These are phyloP conservation scores for Pichia sp. DNA, from an alignment of 1,139 yeast species.

Conservation along the genomic window DNA sequence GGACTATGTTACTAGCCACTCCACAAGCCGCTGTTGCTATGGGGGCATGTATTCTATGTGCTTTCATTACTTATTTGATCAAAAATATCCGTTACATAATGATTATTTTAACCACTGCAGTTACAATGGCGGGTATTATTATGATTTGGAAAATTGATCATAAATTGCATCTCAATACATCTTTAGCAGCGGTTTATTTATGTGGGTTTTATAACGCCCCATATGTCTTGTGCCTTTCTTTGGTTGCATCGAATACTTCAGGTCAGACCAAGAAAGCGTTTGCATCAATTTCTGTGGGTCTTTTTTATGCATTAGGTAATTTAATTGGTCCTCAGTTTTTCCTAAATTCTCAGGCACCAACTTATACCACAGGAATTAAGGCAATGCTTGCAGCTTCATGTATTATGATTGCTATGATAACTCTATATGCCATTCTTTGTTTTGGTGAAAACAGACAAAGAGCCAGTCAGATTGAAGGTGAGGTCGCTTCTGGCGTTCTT, in stretches of 20 bases:
- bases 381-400: slow-evolving; percentile 32
- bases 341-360: slow-evolving; percentile 43
- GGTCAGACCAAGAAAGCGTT: slow-evolving; percentile 9
- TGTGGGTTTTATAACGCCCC: slow-evolving; percentile 10
- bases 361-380: slow-evolving; percentile 39
- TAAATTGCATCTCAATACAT: slow-evolving; percentile 38
- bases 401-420: slow-evolving; percentile 25
- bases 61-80: slow-evolving; percentile 2
- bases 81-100: slow-evolving; percentile 6
- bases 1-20: slow-evolving; percentile 16
- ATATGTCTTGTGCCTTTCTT: slow-evolving; percentile 4
- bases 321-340: slow-evolving; percentile 67
- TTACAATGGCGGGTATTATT: slow-evolving; percentile 13
- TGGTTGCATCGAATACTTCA: slow-evolving; percentile 6
- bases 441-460: slow-evolving; percentile 24
- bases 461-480: slow-evolving; percentile 6
- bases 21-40: slow-evolving; percentile 13
- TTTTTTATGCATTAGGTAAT: slow-evolving; percentile 55
- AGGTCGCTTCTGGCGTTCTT: slow-evolving; percentile 8
- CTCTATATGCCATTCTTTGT: slow-evolving; percentile 25
- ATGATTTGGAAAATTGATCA: slow-evolving; percentile 6
- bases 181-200: slow-evolving; percentile 8
- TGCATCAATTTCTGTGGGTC: slow-evolving; percentile 36
- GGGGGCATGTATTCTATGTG: slow-evolving; percentile 6
- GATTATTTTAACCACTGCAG: slow-evolving; percentile 6